Evolutionary conservation across 1,139 yeast genomes (phyloP).

Genomic region (Pichia inconspicua): DNA sequence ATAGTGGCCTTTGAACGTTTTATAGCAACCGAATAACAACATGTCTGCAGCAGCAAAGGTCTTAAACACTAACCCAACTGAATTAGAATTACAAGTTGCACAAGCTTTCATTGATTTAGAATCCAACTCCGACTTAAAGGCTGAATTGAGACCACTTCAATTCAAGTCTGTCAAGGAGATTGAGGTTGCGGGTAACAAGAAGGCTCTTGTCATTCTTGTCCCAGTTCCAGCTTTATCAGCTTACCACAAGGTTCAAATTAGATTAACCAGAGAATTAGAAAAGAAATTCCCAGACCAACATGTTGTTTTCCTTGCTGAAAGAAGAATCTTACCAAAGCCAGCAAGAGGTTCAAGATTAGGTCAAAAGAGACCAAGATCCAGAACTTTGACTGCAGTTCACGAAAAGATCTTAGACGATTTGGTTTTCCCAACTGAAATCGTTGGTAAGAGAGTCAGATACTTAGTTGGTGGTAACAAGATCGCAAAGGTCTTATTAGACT

Average conservation of each 20-base stretch:
- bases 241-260: slow-evolving; percentile 96
- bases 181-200: slow-evolving; percentile 97
- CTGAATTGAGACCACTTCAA: slow-evolving; percentile 97
- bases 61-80: slow-evolving; percentile 87
- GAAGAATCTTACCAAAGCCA: slow-evolving; percentile 98
- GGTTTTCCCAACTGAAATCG: slow-evolving; percentile 99
- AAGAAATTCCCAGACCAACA: slow-evolving; percentile 99
- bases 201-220: slow-evolving; percentile 96
- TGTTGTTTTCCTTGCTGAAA: slow-evolving; percentile 98
- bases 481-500: slow-evolving; percentile 96
- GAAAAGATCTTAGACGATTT: slow-evolving; percentile 98
- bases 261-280: slow-evolving; percentile 98
- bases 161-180: slow-evolving; percentile 98
- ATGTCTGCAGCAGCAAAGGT: slow-evolving; percentile 97
- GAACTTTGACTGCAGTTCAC: slow-evolving; percentile 98
- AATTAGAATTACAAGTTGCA: slow-evolving; percentile 98
- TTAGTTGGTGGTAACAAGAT: slow-evolving; percentile 98
- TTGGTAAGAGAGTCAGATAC: slow-evolving; percentile 99
- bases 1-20: background rate
- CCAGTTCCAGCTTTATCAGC: slow-evolving; percentile 92
- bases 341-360: slow-evolving; percentile 83
- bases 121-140: slow-evolving; percentile 91
- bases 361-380: slow-evolving; percentile 99
- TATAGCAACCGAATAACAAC: slow-evolving; percentile 21
- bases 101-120: slow-evolving; percentile 98